Conservation (phyloP, 257 asterid species). For the Solanum chmielewskii region DNA sequence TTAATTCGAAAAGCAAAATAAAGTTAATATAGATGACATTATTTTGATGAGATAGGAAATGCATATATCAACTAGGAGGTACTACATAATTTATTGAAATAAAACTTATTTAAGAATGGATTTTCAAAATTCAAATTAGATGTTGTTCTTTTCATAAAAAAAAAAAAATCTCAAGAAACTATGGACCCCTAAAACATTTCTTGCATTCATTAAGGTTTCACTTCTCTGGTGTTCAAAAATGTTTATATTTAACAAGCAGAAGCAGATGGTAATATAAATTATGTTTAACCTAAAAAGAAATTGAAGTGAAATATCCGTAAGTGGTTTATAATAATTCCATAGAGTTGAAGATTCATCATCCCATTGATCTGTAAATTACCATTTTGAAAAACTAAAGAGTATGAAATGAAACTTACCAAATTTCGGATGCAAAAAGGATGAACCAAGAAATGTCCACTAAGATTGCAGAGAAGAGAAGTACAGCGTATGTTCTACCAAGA, state of each 20-base stretch:
- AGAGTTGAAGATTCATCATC: no score
- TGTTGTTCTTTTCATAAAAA: background rate
- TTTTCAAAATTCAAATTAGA: background rate
- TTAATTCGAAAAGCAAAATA: background rate
- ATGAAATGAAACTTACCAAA: slow-evolving; percentile 33
- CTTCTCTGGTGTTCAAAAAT: background rate
- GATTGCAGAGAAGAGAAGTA: slow-evolving; percentile 66
- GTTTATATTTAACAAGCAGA: background rate
- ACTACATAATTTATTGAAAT: background rate
- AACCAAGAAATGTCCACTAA: slow-evolving; percentile 77
- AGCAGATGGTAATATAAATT: background rate
- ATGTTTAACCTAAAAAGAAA: background rate
- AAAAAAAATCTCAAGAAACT: background rate
- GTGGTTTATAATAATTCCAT: background rate
- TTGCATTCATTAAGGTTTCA: background rate
- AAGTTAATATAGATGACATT: background rate
- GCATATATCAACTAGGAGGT: background rate
- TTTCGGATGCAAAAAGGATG: slow-evolving; percentile 52
- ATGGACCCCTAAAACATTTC: background rate
- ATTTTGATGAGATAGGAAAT: background rate
- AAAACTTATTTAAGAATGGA: background rate
- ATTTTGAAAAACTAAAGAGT: background rate
- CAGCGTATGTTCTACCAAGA: slow-evolving; percentile 80
- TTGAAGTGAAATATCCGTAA: background rate
- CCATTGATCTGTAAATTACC: background rate